Conservation (phyloP, 139 green algal species). For the Asterochloris sp. region DNA sequence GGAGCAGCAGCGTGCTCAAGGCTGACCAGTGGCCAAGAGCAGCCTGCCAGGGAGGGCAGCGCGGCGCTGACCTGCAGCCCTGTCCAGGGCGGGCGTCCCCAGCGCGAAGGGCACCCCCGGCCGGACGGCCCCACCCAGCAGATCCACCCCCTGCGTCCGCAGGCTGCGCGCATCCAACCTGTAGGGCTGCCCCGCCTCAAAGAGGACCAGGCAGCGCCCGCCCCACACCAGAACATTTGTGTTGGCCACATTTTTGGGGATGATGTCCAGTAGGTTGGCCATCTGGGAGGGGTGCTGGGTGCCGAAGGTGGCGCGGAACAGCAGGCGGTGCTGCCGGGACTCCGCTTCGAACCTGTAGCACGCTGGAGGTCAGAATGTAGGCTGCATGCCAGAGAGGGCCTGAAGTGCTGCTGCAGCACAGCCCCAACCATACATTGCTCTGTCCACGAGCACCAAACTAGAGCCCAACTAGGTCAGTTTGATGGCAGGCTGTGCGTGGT, state of each 20-base stretch:
- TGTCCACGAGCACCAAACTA: too few relatives aligned
- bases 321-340: background rate
- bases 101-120: slow-evolving; percentile 44
- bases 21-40: too few relatives aligned
- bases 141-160: slow-evolving; percentile 34
- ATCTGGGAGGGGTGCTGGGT: slow-evolving; percentile 22
- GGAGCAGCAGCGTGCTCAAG: too few relatives aligned
- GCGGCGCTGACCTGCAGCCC: background rate
- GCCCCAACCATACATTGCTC: background rate
- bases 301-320: slow-evolving; percentile 52
- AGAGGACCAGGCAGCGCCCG: slow-evolving; percentile 32
- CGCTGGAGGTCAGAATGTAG: background rate
- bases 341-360: background rate
- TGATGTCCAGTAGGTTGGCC: slow-evolving; percentile 30
- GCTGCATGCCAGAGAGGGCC: background rate
- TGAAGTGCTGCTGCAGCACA: background rate
- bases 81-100: slow-evolving; percentile 13
- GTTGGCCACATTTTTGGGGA: slow-evolving; percentile 41
- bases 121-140: slow-evolving; percentile 25
- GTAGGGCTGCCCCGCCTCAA: slow-evolving; percentile 42
- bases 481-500: background rate
- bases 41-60: background rate
- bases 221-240: slow-evolving; percentile 42
- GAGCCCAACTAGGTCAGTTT: too few relatives aligned
- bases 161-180: slow-evolving; percentile 41